Percentiles rank a stretch among this genome's conserved stretches.
Evolutionary conservation across 768 basidiomycete species (phyloP).

Genomic region (Leccinum truebloodii): DNA sequence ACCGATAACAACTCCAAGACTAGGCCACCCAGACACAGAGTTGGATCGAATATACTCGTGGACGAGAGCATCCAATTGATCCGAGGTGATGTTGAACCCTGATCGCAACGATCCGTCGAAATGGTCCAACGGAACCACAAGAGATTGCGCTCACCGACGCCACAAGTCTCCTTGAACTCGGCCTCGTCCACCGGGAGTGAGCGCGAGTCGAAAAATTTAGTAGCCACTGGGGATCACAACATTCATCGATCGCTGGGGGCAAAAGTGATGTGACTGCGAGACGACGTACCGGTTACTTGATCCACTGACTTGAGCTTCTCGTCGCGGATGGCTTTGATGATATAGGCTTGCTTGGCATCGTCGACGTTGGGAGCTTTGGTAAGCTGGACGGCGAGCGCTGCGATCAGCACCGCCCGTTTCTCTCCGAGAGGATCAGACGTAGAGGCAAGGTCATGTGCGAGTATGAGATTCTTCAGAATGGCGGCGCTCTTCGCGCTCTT

Average conservation of each 20-base stretch:
- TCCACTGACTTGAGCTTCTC: constrained; percentile 77
- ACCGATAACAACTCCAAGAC: constrained; percentile 66
- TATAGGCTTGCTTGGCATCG: constrained; percentile 56
- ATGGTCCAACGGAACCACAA: neutral
- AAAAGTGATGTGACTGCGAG: neutral
- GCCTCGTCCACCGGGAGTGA: constrained; percentile 59
- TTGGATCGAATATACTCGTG: constrained; percentile 57
- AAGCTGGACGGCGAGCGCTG: constrained; percentile 62
- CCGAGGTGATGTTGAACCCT: constrained; percentile 80
- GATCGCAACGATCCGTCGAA: constrained; percentile 6
- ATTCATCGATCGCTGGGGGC: constrained; percentile 4
- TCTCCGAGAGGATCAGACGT: constrained; percentile 56
- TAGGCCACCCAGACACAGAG: constrained; percentile 68
- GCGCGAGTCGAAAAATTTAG: constrained; percentile 70
- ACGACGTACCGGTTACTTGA: constrained; percentile 76
- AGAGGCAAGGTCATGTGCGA: constrained; percentile 47
- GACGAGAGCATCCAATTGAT: constrained; percentile 59
- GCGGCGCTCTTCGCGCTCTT: constrained; percentile 78
- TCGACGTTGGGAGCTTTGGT: constrained; percentile 54
- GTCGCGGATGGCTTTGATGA: constrained; percentile 68
- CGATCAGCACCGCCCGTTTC: constrained; percentile 72
- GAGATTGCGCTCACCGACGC: constrained; percentile 67
- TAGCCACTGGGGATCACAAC: constrained; percentile 41
- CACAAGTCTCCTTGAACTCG: constrained; percentile 78
- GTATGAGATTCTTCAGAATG: constrained; percentile 69